Conservation (phyloP, 768 basidiomycete species). For the Collybia mongolica region DNA sequence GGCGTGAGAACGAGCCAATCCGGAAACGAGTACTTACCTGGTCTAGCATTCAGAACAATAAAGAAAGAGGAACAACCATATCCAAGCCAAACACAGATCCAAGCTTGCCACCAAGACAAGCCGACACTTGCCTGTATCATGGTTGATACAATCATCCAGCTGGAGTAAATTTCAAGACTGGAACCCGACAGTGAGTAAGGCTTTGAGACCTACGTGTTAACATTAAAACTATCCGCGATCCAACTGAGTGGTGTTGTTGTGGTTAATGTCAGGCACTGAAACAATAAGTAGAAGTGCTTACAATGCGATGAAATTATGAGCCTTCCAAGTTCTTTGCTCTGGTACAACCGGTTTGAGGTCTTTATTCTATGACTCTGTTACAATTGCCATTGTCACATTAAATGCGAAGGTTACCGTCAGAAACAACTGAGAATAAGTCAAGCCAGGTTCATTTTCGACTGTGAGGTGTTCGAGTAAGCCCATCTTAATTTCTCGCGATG, state of each 20-base stretch:
- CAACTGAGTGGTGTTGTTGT: slow-evolving; percentile 41
- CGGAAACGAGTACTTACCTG: slow-evolving; percentile 15
- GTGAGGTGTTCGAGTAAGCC: too few species aligned
- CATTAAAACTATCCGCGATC: slow-evolving; percentile 80
- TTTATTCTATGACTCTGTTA: slow-evolving; percentile 47
- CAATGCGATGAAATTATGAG: slow-evolving; percentile 68
- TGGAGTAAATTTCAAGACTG: slow-evolving; percentile 18
- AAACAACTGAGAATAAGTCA: too few species aligned
- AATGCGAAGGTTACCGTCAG: too few species aligned
- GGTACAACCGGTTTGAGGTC: slow-evolving; percentile 69
- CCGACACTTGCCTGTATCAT: slow-evolving; percentile 60
- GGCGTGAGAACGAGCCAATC: too few species aligned
- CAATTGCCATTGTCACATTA: too few species aligned
- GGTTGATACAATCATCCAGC: slow-evolving; percentile 77
- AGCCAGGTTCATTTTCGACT: too few species aligned
- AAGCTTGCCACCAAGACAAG: slow-evolving; percentile 83
- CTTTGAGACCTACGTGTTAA: slow-evolving; percentile 59
- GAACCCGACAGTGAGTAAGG: too few species aligned
- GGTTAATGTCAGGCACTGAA: slow-evolving; percentile 2
- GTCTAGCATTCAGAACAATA: slow-evolving; percentile 74
- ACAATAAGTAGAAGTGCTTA: slow-evolving; percentile 26
- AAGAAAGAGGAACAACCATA: slow-evolving; percentile 64
- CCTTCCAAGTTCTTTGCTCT: slow-evolving; percentile 64
- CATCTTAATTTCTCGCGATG: too few species aligned
- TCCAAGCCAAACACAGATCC: slow-evolving; percentile 75